These are phyloP conservation scores for Amylostereum areolatum DNA, from an alignment of 1,284 basidiomycete species.

Conservation along the genomic window DNA sequence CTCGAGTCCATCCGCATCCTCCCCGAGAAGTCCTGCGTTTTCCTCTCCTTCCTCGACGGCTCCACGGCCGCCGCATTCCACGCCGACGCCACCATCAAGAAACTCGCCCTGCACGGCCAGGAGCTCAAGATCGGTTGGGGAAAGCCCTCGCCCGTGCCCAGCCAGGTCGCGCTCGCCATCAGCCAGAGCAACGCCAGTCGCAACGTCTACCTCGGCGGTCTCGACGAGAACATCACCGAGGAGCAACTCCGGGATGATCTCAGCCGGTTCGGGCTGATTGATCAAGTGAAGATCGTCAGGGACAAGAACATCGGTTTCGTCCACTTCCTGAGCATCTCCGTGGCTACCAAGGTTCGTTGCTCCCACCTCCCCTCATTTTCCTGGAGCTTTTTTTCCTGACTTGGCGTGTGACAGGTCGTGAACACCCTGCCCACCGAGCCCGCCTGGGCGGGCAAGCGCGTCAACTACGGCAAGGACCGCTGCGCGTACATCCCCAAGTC, in stretches of 20 bases:
- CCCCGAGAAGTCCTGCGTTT: slow-evolving; percentile 97
- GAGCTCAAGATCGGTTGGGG: slow-evolving; percentile 97
- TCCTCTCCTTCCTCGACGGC: slow-evolving; percentile 94
- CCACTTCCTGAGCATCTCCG: slow-evolving; percentile 89
- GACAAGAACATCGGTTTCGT: slow-evolving; percentile 98
- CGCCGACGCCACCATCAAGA: slow-evolving; percentile 91
- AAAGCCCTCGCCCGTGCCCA: slow-evolving; percentile 82
- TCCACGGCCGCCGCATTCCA: slow-evolving; percentile 91
- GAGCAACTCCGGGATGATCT: slow-evolving; percentile 85
- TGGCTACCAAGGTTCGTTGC: slow-evolving; percentile 77
- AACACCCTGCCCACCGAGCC: slow-evolving; percentile 84
- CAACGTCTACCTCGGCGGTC: slow-evolving; percentile 90
- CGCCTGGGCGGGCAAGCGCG: slow-evolving; percentile 88
- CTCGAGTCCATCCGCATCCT: slow-evolving; percentile 93
- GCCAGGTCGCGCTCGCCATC: slow-evolving; percentile 80
- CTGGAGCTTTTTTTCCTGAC: slow-evolving; percentile 1
- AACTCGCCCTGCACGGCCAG: slow-evolving; percentile 83
- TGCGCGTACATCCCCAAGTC: slow-evolving; percentile 92
- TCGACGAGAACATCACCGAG: slow-evolving; percentile 86
- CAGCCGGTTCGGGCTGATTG: slow-evolving; percentile 88
- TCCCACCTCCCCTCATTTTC: background rate
- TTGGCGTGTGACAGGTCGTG: slow-evolving; percentile 59
- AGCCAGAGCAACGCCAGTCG: slow-evolving; percentile 86
- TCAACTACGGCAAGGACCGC: slow-evolving; percentile 93
- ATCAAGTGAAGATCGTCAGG: slow-evolving; percentile 95